Conservation (phyloP, 1,139 yeast genomes). For the Pichia sp. region DNA sequence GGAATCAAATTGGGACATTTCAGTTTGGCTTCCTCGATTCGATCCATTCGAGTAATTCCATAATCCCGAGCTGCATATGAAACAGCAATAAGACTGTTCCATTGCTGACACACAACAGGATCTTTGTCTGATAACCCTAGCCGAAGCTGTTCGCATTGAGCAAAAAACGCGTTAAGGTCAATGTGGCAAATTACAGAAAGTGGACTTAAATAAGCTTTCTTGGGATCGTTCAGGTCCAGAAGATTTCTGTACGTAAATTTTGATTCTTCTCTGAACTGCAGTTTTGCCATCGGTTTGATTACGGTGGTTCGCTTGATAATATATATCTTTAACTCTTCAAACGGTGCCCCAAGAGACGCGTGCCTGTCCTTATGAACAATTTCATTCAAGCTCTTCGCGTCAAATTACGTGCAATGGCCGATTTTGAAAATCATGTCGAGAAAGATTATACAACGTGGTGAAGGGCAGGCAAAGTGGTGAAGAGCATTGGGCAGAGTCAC, state of each 20-base stretch:
- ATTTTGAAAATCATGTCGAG: too few species aligned
- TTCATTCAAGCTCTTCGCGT: too few species aligned
- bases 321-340: too few species aligned
- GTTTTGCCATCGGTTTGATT: slow-evolving; percentile 1
- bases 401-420: too few species aligned
- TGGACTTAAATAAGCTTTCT: slow-evolving; percentile 50
- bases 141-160: slow-evolving; percentile 85
- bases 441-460: too few species aligned
- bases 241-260: slow-evolving; percentile 40
- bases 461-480: too few species aligned
- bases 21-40: slow-evolving; percentile 52
- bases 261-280: slow-evolving; percentile 18
- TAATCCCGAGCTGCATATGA: slow-evolving; percentile 79
- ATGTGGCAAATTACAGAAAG: slow-evolving; percentile 78
- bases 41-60: slow-evolving; percentile 77
- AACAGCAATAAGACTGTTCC: slow-evolving; percentile 86
- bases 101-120: slow-evolving; percentile 92
- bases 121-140: slow-evolving; percentile 54
- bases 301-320: too few species aligned
- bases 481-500: too few species aligned
- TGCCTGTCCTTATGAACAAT: too few species aligned
- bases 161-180: slow-evolving; percentile 91
- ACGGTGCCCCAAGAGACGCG: too few species aligned
- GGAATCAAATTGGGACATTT: slow-evolving; percentile 71
- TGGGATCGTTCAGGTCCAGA: slow-evolving; percentile 36